These are phyloP conservation scores for Agaricus subrufescens DNA, from an alignment of 768 basidiomycete genomes.

Conservation along the genomic window DNA sequence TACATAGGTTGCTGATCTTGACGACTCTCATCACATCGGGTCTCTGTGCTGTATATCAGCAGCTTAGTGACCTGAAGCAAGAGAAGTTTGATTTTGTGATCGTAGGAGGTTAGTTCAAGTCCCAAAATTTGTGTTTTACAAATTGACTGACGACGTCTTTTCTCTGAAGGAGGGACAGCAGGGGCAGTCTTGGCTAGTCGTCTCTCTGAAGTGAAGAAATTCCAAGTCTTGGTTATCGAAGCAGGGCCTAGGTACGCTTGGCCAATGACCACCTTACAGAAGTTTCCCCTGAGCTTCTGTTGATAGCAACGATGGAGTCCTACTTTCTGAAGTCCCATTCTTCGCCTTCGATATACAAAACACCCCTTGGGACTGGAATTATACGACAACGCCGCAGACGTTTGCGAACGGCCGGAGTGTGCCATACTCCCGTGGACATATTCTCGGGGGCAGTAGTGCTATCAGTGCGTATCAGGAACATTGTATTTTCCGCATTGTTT, in stretches of 20 bases:
- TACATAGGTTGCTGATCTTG: too few relatives aligned
- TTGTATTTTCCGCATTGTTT: too few relatives aligned
- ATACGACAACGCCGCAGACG: conserved; percentile 20
- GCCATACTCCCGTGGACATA: conserved; percentile 18
- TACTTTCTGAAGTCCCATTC: conserved; percentile 16
- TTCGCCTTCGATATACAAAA: conserved; percentile 10
- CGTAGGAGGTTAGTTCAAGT: conserved; percentile 15
- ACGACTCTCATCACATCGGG: too few relatives aligned
- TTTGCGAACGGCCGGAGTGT: conserved; percentile 17
- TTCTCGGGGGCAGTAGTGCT: conserved; percentile 30
- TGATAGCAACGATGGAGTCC: conserved; percentile 12
- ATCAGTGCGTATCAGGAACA: conserved; percentile 5
- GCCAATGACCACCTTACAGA: not conserved
- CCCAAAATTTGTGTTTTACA: not conserved
- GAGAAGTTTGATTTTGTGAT: conserved; percentile 11
- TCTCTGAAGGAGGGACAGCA: conserved; percentile 18
- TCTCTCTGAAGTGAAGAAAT: conserved; percentile 13
- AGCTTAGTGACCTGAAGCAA: not conserved
- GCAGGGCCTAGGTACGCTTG: conserved; percentile 14
- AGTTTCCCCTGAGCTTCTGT: too few relatives aligned
- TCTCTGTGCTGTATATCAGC: not conserved
- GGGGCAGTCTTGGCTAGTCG: conserved; percentile 24
- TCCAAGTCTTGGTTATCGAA: conserved; percentile 23
- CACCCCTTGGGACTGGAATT: conserved; percentile 26
- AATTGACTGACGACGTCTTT: not conserved